These are phyloP conservation scores for Podaxis sp. DNA, from an alignment of 768 basidiomycete genomes.

Conservation along the genomic window DNA sequence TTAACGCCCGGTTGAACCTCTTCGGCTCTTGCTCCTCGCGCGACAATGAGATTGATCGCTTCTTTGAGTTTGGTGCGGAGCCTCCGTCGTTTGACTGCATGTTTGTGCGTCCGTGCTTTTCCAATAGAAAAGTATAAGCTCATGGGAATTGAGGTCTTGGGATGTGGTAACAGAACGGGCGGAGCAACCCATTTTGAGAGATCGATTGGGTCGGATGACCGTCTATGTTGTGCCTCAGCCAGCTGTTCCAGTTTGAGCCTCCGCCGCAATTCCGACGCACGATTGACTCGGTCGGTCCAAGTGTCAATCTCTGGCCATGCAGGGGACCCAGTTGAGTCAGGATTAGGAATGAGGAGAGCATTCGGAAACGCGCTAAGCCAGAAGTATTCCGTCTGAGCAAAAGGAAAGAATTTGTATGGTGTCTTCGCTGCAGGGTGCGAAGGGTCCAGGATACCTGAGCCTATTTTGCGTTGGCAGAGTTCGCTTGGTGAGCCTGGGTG, in stretches of 20 bases:
- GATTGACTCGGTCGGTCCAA: slow-evolving; percentile 4
- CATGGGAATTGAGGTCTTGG: slow-evolving; percentile 8
- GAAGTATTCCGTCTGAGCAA: background rate
- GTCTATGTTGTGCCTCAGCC: background rate
- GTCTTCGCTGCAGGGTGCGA: slow-evolving; percentile 2
- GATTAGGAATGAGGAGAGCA: slow-evolving; percentile 9
- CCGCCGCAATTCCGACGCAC: background rate
- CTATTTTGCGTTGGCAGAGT: background rate
- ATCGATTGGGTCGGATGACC: background rate
- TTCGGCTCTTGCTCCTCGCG: background rate
- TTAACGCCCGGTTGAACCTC: background rate
- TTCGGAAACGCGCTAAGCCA: slow-evolving; percentile 6
- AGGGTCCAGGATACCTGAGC: slow-evolving; percentile 2
- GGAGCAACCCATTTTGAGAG: slow-evolving; percentile 3
- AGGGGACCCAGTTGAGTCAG: slow-evolving; percentile 3
- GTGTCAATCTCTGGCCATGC: slow-evolving; percentile 2
- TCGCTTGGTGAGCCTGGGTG: slow-evolving; percentile 6
- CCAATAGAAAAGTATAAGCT: slow-evolving; percentile 5
- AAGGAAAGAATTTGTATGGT: background rate
- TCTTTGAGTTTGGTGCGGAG: slow-evolving; percentile 8
- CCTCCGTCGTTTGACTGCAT: slow-evolving; percentile 8
- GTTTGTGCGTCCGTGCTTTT: slow-evolving; percentile 14
- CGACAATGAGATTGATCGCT: slow-evolving; percentile 4
- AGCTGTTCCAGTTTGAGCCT: background rate
- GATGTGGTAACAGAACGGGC: slow-evolving; percentile 1